Evolutionary conservation across 371 early-diverging fungal genomes (phyloP), one percentile per base, ranked within the genome.

Genomic region (Mucor plumbeus): DNA sequence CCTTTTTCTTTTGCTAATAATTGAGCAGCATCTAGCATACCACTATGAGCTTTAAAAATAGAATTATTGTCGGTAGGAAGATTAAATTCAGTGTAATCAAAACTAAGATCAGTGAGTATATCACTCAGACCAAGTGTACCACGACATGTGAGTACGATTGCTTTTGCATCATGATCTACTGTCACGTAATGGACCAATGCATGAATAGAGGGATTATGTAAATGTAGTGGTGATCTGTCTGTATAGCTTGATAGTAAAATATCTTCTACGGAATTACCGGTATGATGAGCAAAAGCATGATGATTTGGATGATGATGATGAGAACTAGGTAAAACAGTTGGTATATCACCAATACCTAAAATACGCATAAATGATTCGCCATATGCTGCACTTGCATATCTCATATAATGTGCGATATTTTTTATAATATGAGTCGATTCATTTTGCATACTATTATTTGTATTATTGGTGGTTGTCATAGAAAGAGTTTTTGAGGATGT

Each of bases 71-170:
- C 54, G 8, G 55, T 61, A 0, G 81, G 78, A 43, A 93, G 71
- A 0, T 68, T 68, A 44, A 95, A 77, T 21, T 87, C 80, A 47
- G 85, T 80, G 77, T 94, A 95, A 35, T 88, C 86, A 67, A 93
- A 93, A 34, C 91, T 90, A 38, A 97, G 84, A 74, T 97, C 96
- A 15, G 95, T 92, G 58, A 97, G 76, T 19, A 94, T 79, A 69
- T 97, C 97, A 7, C 90, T 91, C 21, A 96, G 81, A 0, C 95
- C 95, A 1, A 96, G 78, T 1, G 97, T 97, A 13, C 97, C 97
- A 4, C 97, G 91, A 64, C 94, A 91, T 0, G 96, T 93, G n/a
- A 97, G 66, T 0, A 96, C 94, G 6, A 97, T 85, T 0, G 91
- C 82, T 43, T 88, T 79, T 1, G 92, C 83, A 0, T 81, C 76